A percentile compares a stretch with the other conserved stretches of the same genome.
Evolutionary conservation across 352 stramenopile species (phyloP).

Genomic region (Globisporangium cederbergense): DNA sequence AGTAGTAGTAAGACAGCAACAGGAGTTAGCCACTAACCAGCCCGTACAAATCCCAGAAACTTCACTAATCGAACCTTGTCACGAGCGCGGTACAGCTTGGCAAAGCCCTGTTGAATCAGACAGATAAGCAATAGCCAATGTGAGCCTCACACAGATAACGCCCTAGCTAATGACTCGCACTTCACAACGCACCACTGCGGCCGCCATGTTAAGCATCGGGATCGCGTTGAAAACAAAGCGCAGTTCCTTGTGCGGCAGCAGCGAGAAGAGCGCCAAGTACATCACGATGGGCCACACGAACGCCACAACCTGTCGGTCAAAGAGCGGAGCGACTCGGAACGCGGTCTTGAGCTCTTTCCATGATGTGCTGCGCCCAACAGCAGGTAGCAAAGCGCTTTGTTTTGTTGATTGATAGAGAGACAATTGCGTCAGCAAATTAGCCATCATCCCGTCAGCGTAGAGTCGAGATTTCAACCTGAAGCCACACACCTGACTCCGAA

Average conservation of each 20-base stretch:
- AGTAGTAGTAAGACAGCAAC: neutral
- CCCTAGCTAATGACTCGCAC: neutral
- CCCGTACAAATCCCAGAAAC: too few species aligned
- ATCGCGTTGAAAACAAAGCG: conserved; percentile 97
- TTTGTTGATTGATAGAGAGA: neutral
- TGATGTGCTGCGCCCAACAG: conserved; percentile 37
- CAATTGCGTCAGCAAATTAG: neutral
- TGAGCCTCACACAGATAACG: neutral
- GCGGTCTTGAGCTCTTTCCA: conserved; percentile 33
- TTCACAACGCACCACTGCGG: conserved; percentile 69
- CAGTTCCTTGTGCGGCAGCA: conserved; percentile 98
- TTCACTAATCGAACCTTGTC: conserved; percentile 36
- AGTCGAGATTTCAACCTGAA: neutral
- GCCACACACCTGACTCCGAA: conserved; percentile 62
- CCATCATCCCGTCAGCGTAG: neutral
- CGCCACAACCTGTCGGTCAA: conserved; percentile 49
- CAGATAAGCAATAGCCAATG: neutral
- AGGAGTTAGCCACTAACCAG: neutral
- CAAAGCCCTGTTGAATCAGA: conserved; percentile 34
- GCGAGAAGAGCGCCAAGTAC: conserved; percentile 95
- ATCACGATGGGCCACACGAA: conserved; percentile 65
- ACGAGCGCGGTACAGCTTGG: conserved; percentile 65
- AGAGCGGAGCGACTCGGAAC: conserved; percentile 35
- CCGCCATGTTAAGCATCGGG: conserved; percentile 93
- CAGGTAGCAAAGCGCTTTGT: conserved; percentile 43